Evolutionary conservation across 768 basidiomycete species (phyloP).

Genomic region (Boletus sp.): DNA sequence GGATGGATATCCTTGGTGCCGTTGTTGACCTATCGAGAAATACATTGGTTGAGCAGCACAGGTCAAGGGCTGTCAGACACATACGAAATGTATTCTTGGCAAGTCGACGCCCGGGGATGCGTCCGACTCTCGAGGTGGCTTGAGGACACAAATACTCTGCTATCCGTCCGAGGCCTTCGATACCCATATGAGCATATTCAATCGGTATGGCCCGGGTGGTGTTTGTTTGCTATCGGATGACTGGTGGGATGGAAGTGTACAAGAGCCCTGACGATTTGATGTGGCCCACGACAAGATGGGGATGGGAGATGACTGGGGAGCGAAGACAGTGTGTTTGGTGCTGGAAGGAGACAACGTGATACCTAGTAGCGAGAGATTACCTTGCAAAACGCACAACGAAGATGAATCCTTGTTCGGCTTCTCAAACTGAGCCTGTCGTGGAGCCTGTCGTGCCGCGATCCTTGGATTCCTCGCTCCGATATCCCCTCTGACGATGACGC

Average conservation of each 20-base stretch:
- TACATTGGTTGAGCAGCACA: slow-evolving; percentile 14
- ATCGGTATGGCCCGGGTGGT: slow-evolving; percentile 53
- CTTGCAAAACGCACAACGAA: slow-evolving; percentile 58
- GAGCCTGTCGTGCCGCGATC: slow-evolving; percentile 14
- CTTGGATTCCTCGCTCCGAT: slow-evolving; percentile 6
- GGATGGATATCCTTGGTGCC: slow-evolving; percentile 32
- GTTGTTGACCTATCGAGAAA: slow-evolving; percentile 21
- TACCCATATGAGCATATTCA: slow-evolving; percentile 54
- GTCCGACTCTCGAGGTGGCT: slow-evolving; percentile 38
- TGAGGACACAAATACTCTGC: slow-evolving; percentile 62
- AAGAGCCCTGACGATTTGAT: slow-evolving; percentile 12
- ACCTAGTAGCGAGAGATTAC: slow-evolving; percentile 59
- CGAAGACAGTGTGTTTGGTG: slow-evolving; percentile 55
- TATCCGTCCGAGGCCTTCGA: slow-evolving; percentile 65
- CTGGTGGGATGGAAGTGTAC: slow-evolving; percentile 12
- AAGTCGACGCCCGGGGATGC: slow-evolving; percentile 41
- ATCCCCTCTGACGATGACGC: neutral
- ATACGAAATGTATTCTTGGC: slow-evolving; percentile 48
- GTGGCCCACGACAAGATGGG: slow-evolving; percentile 45
- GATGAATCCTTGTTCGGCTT: slow-evolving; percentile 38
- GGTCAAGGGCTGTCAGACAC: slow-evolving; percentile 11
- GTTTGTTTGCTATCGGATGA: slow-evolving; percentile 10
- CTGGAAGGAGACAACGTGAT: slow-evolving; percentile 44
- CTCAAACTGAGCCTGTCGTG: slow-evolving; percentile 14
- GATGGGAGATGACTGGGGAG: slow-evolving; percentile 77